Evolutionary conservation across 129 eudicot species (phyloP).

Genomic region (Helianthus tuberosus): DNA sequence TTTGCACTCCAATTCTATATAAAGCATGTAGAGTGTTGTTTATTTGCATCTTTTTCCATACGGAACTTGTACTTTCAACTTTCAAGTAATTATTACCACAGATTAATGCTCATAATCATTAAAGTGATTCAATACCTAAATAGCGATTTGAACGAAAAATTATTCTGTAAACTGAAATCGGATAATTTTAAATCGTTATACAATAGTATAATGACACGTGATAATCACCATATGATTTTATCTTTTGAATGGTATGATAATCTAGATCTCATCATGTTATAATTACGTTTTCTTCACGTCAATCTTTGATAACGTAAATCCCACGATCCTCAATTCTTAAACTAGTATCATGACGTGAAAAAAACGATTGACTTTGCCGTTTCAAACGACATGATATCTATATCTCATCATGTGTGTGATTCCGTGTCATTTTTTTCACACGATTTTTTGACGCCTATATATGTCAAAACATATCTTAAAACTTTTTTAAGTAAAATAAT

Average conservation of each 20-base stretch:
- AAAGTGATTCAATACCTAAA: background rate
- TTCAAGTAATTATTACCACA: background rate
- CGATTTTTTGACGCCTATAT: too few relatives aligned
- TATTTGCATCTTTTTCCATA: background rate
- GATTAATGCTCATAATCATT: background rate
- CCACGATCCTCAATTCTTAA: too few relatives aligned
- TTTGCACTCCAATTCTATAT: background rate
- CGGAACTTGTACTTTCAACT: conserved; percentile 18
- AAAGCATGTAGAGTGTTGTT: conserved; percentile 2
- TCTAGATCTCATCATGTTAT: background rate
- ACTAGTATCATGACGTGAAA: too few relatives aligned
- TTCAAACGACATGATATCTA: too few relatives aligned
- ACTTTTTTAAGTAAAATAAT: too few relatives aligned
- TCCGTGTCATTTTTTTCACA: too few relatives aligned
- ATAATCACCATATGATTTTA: background rate
- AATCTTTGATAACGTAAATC: too few relatives aligned
- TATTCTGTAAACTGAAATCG: background rate
- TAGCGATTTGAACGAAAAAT: background rate
- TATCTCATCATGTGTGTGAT: too few relatives aligned
- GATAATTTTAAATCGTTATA: background rate
- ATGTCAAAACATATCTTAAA: too few relatives aligned
- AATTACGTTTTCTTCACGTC: background rate
- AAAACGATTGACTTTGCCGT: too few relatives aligned
- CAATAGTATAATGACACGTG: background rate
- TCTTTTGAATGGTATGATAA: background rate